Evolutionary conservation across 306 rosid genomes (phyloP).

Genomic region (Herpetospermum pedunculosum): DNA sequence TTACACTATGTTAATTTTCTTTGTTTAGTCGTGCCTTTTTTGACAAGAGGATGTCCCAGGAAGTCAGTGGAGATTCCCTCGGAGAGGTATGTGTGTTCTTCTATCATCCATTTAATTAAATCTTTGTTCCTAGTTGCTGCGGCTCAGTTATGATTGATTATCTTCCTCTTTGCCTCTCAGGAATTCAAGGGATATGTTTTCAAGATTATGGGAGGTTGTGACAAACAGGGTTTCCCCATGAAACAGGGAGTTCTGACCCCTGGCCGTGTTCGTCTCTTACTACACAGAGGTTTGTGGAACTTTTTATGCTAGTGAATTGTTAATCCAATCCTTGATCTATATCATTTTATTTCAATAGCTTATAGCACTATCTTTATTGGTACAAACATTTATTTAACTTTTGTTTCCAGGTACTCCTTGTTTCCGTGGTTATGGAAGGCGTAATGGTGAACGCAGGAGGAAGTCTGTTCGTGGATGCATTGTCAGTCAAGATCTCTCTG

Average conservation of each 20-base stretch:
- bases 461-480: slow-evolving; percentile 55
- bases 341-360: too few species aligned
- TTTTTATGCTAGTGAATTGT: background rate
- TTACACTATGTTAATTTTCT: background rate
- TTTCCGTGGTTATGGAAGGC: slow-evolving; percentile 56
- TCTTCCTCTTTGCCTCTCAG: slow-evolving; percentile 13
- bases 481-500: slow-evolving; percentile 52
- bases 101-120: background rate
- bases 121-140: background rate
- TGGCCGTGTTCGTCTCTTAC: slow-evolving; percentile 40
- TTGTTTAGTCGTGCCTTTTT: slow-evolving; percentile 38
- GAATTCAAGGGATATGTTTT: slow-evolving; percentile 47
- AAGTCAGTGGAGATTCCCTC: slow-evolving; percentile 48
- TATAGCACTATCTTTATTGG: too few species aligned
- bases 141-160: too few species aligned
- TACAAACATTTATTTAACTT: background rate
- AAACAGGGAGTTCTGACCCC: slow-evolving; percentile 55
- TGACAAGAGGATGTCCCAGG: slow-evolving; percentile 56
- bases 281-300: slow-evolving; percentile 28
- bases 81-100: slow-evolving; percentile 26
- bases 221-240: slow-evolving; percentile 57
- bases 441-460: slow-evolving; percentile 52
- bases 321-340: too few species aligned
- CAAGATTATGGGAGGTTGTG: slow-evolving; percentile 51
- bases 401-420: slow-evolving; percentile 40